Evolutionary conservation across 1,284 basidiomycete species (phyloP).

Genomic region (Mycena sp.): DNA sequence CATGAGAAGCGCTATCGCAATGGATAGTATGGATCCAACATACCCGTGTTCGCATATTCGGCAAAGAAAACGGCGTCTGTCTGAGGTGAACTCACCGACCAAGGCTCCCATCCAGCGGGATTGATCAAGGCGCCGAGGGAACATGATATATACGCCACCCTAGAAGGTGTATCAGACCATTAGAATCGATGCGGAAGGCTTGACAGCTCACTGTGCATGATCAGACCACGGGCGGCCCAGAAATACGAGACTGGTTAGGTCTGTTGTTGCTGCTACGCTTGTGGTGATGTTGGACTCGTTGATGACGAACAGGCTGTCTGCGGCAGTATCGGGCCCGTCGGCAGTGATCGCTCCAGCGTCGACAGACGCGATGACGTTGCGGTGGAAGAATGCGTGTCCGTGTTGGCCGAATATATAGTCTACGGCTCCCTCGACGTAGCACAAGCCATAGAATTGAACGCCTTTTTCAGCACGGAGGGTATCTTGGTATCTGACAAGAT

Average conservation of each 20-base stretch:
- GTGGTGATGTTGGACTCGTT: constrained; percentile 33
- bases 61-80: constrained; percentile 42
- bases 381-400: constrained; percentile 42
- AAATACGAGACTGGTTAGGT: constrained; percentile 36
- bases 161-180: neutral
- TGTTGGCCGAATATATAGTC: constrained; percentile 47
- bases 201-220: neutral
- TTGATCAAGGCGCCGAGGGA: constrained; percentile 35
- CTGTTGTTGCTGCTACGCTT: constrained; percentile 30
- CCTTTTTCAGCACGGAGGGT: constrained; percentile 43
- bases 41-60: constrained; percentile 41
- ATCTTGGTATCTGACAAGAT: constrained; percentile 36
- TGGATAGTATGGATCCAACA: neutral
- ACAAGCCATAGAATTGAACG: constrained; percentile 41
- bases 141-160: constrained; percentile 32
- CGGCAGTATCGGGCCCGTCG: constrained; percentile 34
- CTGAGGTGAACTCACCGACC: constrained; percentile 38
- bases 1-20: neutral
- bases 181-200: neutral
- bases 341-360: constrained; percentile 44
- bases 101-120: constrained; percentile 41
- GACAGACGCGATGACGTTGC: constrained; percentile 41
- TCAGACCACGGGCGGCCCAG: constrained; percentile 44
- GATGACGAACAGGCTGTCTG: constrained; percentile 26
- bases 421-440: constrained; percentile 47